These are phyloP conservation scores for Ilyonectria sp. DNA, from an alignment of 2,329 filamentous ascomycete genomes.

Conservation along the genomic window DNA sequence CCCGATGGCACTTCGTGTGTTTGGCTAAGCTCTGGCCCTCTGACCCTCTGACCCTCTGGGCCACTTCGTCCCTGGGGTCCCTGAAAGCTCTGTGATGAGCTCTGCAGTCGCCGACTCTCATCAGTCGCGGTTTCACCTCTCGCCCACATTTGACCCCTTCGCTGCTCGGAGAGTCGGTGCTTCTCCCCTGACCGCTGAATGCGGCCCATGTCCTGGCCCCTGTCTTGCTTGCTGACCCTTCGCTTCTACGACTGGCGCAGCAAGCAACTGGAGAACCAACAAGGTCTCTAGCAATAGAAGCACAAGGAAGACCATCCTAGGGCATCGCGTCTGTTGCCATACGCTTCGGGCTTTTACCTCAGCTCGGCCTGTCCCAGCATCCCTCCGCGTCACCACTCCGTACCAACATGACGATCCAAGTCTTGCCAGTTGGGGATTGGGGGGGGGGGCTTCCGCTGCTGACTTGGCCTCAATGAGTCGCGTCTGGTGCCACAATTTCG, in stretches of 20 bases:
- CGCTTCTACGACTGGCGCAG: conserved; percentile 34
- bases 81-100: not conserved
- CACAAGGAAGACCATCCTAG: conserved; percentile 33
- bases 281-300: conserved; percentile 33
- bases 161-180: conserved; percentile 30
- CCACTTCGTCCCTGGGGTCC: conserved; percentile 1
- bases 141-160: conserved; percentile 22
- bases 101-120: not conserved
- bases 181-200: conserved; percentile 29
- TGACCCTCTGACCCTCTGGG: conserved; percentile 10
- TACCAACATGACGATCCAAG: conserved; percentile 30
- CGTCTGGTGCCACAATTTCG: conserved; percentile 33
- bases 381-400: conserved; percentile 26
- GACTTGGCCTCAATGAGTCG: conserved; percentile 32
- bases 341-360: conserved; percentile 38
- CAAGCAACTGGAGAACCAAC: conserved; percentile 40
- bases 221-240: conserved; percentile 34
- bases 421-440: conserved; percentile 25
- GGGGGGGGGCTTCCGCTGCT: not conserved
- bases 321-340: conserved; percentile 43
- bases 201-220: conserved; percentile 28
- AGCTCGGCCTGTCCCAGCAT: conserved; percentile 34
- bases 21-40: conserved; percentile 3
- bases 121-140: conserved; percentile 14
- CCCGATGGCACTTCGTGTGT: conserved; percentile 3